Conservation (phyloP, 371 early-diverging fungal genomes). For the Dentiscutata heterogama region DNA sequence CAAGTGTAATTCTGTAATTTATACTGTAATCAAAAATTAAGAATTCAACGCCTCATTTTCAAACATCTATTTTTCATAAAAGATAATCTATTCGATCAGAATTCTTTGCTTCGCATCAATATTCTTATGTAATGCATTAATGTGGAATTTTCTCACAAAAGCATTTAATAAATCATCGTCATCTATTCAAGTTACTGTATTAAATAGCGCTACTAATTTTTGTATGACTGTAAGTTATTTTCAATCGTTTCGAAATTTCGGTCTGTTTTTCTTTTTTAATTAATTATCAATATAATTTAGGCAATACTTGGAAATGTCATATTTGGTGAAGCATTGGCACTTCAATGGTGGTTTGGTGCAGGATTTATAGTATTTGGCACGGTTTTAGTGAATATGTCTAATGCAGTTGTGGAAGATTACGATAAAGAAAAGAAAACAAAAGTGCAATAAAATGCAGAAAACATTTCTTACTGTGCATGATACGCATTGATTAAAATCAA, state of each 20-base stretch:
- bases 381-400: conserved; percentile 53
- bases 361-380: conserved; percentile 74
- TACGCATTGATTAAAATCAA: too few species aligned
- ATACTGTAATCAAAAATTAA: neutral
- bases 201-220: conserved; percentile 82
- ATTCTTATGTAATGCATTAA: conserved; percentile 75
- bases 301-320: conserved; percentile 73
- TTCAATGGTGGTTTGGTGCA: conserved; percentile 85
- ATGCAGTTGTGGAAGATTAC: too few species aligned
- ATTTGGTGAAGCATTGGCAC: conserved; percentile 73
- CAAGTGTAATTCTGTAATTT: neutral
- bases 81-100: conserved; percentile 59
- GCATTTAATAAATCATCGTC: conserved; percentile 76
- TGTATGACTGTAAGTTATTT: conserved; percentile 67
- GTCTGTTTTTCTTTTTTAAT: neutral
- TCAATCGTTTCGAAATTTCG: neutral
- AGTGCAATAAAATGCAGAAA: too few species aligned
- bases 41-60: neutral
- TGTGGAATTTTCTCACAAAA: conserved; percentile 87
- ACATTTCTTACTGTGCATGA: too few species aligned
- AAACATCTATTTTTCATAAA: neutral
- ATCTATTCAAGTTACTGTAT: conserved; percentile 74
- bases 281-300: conserved; percentile 48
- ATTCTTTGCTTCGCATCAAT: conserved; percentile 65
- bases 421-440: too few species aligned